phyloP scores from a whole-genome alignment of 1,284 basidiomycete species.

The Cryptococcus sp. region DNA sequence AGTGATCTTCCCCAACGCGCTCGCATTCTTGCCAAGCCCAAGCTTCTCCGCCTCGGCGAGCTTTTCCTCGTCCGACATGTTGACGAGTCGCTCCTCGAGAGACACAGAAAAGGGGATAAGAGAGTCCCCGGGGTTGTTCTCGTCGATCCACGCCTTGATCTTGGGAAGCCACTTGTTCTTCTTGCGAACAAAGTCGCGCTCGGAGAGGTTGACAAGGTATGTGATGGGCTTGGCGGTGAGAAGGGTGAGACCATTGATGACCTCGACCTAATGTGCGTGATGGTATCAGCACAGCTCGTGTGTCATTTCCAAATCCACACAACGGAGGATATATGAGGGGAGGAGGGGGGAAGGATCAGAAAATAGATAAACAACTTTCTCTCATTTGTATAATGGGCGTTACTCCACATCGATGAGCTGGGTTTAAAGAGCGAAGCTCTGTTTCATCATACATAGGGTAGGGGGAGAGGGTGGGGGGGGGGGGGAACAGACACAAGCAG shows the following conservation, averaged over 20 bases:
- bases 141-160: constrained; percentile 98
- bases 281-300: constrained; percentile 6
- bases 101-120: constrained; percentile 98
- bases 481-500: not conserved
- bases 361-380: constrained; percentile 49
- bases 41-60: constrained; percentile 66
- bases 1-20: constrained; percentile 84
- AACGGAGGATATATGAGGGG: constrained; percentile 4
- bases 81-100: constrained; percentile 83
- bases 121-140: constrained; percentile 91
- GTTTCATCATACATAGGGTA: constrained; percentile 62
- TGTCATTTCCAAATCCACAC: constrained; percentile 16
- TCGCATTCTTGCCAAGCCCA: constrained; percentile 50
- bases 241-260: constrained; percentile 87
- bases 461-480: constrained; percentile 3
- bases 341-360: constrained; percentile 51
- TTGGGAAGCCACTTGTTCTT: constrained; percentile 99
- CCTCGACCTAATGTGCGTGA: constrained; percentile 68
- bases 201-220: constrained; percentile 96
- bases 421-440: constrained; percentile 74
- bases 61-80: constrained; percentile 64
- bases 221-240: constrained; percentile 97
- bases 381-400: constrained; percentile 65
- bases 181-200: constrained; percentile 91
- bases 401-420: constrained; percentile 68